phyloP scores from a whole-genome alignment of 139 green algal genomes.

The Chlorella vulgaris region DNA sequence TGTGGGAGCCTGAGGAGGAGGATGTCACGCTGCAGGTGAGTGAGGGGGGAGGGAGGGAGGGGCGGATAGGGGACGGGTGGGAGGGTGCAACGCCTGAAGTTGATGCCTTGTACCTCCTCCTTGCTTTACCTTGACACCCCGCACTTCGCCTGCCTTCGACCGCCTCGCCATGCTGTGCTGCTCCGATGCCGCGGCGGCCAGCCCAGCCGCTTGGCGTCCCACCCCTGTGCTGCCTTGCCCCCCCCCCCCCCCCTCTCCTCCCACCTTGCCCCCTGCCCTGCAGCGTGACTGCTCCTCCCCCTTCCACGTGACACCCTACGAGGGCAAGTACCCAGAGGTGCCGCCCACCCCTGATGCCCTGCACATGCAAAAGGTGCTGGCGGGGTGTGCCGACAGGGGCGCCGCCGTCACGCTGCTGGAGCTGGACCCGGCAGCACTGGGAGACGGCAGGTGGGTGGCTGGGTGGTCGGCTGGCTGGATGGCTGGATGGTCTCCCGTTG shows the following conservation, averaged over 20 bases:
- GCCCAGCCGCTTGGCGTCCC: too few species aligned
- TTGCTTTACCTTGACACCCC: too few species aligned
- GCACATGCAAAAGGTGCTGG: constrained; percentile 78
- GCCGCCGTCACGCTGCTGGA: constrained; percentile 61
- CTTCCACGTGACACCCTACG: constrained; percentile 79
- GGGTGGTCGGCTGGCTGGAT: not conserved
- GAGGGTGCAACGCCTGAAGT: too few species aligned
- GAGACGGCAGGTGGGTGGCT: constrained; percentile 23
- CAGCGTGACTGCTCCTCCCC: constrained; percentile 68
- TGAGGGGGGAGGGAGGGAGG: not conserved
- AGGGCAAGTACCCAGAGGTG: constrained; percentile 62
- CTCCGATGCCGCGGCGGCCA: too few species aligned
- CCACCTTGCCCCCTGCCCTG: not conserved
- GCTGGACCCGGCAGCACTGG: constrained; percentile 43
- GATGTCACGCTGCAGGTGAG: constrained; percentile 65
- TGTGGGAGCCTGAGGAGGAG: constrained; percentile 71
- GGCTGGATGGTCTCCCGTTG: not conserved
- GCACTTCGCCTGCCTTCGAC: too few species aligned
- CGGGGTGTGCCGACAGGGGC: constrained; percentile 83
- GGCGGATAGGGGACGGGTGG: too few species aligned
- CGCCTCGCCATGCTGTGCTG: too few species aligned
- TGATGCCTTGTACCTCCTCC: too few species aligned
- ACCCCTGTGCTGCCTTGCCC: too few species aligned
- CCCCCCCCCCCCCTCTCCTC: too few species aligned
- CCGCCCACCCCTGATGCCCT: constrained; percentile 71